Evolutionary conservation across 495 filamentous ascomycete species (phyloP), one percentile per base, ranked within the genome.

Genomic region (Chaetomidium leptoderma): DNA sequence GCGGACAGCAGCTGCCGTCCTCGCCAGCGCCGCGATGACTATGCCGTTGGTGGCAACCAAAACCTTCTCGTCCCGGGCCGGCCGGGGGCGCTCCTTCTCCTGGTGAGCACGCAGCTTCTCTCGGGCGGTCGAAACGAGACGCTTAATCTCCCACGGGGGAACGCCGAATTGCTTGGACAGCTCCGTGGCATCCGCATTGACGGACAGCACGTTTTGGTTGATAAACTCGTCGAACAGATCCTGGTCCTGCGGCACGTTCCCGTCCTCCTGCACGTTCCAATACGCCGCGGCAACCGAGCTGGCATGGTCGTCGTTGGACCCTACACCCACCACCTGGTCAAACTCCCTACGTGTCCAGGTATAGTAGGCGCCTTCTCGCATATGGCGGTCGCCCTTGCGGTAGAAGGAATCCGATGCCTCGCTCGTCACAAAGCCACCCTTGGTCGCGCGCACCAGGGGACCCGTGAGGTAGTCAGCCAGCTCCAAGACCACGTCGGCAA

Each of bases 171-270:
- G 87, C 53, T 83, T 85, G 5, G 88, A 87, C 16, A 98, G 75
- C 36, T 83, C 81, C 57, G 79, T 78, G 1, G 81, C 16, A 80
- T 89, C 71, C 58, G 74, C 69, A 33, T 66, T 55, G 29, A 76
- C 73, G 7, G 63, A 68, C 9, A 80, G 62, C 9, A 86, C 83
- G 60, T 88, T 87, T 70, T 88, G 86, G 59, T 93, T 91, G 67
- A 95, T 87, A 55, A 97, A 92, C 59, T 98, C 95, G 65, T 97
- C 92, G 62, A 93, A 87, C 0, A 88, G 87, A 62, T 98, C 93
- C 57, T 92, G 82, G 62, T 87, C 83, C 0, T 85, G 81, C n/a
- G 83, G 76, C 0, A 98, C 86, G 66, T 98, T 98, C 37, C 93
- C 95, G 59, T 95, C 83, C 17, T 88, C 79, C n/a, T 83, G 80